phyloP scores from a whole-genome alignment of 768 basidiomycete genomes.

The Inosperma sp. region DNA sequence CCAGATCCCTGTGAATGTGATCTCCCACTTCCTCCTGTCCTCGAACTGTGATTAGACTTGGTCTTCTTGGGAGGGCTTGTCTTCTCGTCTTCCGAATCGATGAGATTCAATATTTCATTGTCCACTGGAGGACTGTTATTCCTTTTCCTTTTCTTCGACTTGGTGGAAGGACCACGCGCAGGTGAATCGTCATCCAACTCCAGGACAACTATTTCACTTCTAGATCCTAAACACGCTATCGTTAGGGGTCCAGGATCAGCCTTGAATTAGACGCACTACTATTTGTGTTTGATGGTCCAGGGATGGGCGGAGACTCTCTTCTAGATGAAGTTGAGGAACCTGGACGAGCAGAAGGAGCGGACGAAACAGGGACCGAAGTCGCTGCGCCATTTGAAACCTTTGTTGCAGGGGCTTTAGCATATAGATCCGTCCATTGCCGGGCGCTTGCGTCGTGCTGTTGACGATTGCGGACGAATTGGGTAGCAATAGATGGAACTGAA shows the following conservation, averaged over 20 bases:
- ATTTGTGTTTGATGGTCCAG: no score
- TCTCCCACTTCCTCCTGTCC: slow-evolving; percentile 14
- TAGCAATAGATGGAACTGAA: slow-evolving; percentile 72
- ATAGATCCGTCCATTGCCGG: slow-evolving; percentile 69
- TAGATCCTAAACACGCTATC: no score
- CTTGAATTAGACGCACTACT: no score
- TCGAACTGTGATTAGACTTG: no score
- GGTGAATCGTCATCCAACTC: slow-evolving; percentile 36
- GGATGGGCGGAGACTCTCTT: no score
- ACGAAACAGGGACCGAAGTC: not conserved
- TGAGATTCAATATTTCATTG: slow-evolving; percentile 10
- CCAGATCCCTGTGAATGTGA: not conserved
- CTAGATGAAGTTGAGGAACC: no score
- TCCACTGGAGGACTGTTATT: slow-evolving; percentile 1
- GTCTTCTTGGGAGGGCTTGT: no score
- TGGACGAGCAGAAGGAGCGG: not conserved
- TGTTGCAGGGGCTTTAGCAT: slow-evolving; percentile 40
- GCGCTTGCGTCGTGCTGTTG: slow-evolving; percentile 73
- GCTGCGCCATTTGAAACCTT: not conserved
- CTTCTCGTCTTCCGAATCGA: slow-evolving; percentile 13
- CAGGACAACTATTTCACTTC: slow-evolving; percentile 20
- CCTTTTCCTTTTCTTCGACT: slow-evolving; percentile 23
- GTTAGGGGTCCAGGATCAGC: no score
- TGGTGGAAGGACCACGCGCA: slow-evolving; percentile 24
- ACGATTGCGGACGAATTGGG: slow-evolving; percentile 60